Percentiles rank a stretch among this genome's conserved stretches.
Conservation (phyloP, 1,284 basidiomycete genomes). For the Tylopilus orsonianus region DNA sequence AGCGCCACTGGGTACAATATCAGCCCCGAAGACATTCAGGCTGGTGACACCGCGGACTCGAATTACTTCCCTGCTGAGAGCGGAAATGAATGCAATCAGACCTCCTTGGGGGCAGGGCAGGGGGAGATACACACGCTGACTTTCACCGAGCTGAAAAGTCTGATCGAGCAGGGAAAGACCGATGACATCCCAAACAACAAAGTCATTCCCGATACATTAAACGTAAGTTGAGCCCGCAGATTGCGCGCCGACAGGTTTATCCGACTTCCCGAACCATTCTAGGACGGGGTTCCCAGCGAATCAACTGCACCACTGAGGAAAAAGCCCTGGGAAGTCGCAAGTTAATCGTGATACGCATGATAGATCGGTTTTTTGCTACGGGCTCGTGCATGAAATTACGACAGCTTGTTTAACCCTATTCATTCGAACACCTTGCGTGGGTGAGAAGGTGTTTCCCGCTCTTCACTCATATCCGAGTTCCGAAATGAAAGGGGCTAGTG, state of each 20-base stretch:
- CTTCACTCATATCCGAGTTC: slow-evolving; percentile 5
- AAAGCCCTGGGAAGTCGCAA: slow-evolving; percentile 61
- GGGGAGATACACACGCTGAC: slow-evolving; percentile 49
- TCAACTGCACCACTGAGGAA: slow-evolving; percentile 47
- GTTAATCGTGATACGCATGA: slow-evolving; percentile 18
- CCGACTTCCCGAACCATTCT: slow-evolving; percentile 6
- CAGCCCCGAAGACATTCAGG: slow-evolving; percentile 22
- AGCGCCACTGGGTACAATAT: slow-evolving; percentile 39
- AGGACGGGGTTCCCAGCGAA: slow-evolving; percentile 55
- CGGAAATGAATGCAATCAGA: slow-evolving; percentile 23
- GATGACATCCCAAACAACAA: slow-evolving; percentile 79
- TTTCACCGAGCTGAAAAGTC: slow-evolving; percentile 63
- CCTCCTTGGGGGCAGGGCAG: slow-evolving; percentile 6
- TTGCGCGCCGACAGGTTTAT: slow-evolving; percentile 3
- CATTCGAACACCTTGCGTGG: slow-evolving; percentile 4
- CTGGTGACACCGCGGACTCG: slow-evolving; percentile 11
- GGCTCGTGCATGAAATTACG: slow-evolving; percentile 19
- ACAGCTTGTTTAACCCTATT: slow-evolving; percentile 11
- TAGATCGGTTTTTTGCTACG: slow-evolving; percentile 13
- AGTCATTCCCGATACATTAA: slow-evolving; percentile 58
- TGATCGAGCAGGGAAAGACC: slow-evolving; percentile 68
- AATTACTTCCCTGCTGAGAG: slow-evolving; percentile 9
- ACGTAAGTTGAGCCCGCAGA: slow-evolving; percentile 43
- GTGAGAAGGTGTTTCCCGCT: slow-evolving; percentile 16
- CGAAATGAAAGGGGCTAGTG: slow-evolving; percentile 12